Base-by-base conservation (phyloP, 768 basidiomycete species). In the Suillus paluster region DNA sequence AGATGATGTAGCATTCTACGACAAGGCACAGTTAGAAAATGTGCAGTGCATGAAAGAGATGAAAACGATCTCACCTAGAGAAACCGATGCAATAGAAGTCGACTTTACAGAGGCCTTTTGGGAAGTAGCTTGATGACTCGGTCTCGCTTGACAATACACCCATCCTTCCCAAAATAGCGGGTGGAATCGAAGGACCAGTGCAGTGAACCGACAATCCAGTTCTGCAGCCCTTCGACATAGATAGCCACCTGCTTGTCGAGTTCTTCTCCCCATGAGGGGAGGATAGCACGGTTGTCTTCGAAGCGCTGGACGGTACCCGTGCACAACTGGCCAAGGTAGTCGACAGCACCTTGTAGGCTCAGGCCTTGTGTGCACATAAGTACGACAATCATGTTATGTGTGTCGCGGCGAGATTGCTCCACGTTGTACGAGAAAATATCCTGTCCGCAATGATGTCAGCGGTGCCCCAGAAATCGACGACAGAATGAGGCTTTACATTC, bases 361-460 rank as follows among this genome's bases (percentile, higher is more conserved):
- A 86, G 77, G 4, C 80, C 83, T 57, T 85, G 83, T 62, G 86
- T 78, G 48, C 79, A 75, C 86, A 88, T 90, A 64, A 90, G 80
- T 56, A 91, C 86, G n/a, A 80, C 77, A 59, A 92, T 81, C 82
- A 91, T 87, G 71, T 92, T 91, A 71, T 89, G 86, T 19, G 84
- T 86, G 63, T 89, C 86, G 11, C 82, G 83, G 15, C 85, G 83
- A 3, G 88, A 83, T 72, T 91, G 90, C 68, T 91, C 90, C 48
- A 85, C 84, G 63, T 91, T 90, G 73, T 88, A 92, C 1, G 89
- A 91, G 70, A 88, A 87, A 39, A 91, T 86, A 64, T 91, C 90
- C 89, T 90, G 2, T 5, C 6, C 17, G 9, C 9, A 56, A 12
- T 15, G 3, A 58, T 73, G 17, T 55, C 10, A 55, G 36, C 36